These are phyloP conservation scores for Triticum monococcum DNA, from an alignment of 176 grass and related monocot genomes.

Conservation along the genomic window DNA sequence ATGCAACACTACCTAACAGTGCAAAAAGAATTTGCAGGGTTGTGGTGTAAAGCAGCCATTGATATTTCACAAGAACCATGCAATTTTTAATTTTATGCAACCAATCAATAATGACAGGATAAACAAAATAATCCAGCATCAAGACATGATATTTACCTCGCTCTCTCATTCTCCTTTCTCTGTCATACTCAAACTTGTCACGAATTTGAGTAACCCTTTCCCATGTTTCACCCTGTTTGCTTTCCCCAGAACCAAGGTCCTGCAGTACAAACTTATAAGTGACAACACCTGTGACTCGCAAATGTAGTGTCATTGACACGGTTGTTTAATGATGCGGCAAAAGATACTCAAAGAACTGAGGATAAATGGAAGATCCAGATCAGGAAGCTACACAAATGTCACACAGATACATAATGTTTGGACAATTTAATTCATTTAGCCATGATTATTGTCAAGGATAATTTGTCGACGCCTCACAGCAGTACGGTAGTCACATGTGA, in stretches of 20 bases:
- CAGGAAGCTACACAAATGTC: constrained; percentile 1
- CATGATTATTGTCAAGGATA: background rate
- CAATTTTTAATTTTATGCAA: background rate
- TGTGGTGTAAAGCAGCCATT: background rate
- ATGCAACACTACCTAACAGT: background rate
- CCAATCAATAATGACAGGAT: background rate
- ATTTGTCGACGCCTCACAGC: background rate
- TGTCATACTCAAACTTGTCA: constrained; percentile 98
- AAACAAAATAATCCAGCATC: background rate
- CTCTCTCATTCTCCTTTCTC: constrained; percentile 85
- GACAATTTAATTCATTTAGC: background rate
- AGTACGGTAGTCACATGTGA: background rate
- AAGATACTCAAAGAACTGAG: background rate
- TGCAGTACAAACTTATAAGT: constrained; percentile 39
- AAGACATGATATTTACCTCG: constrained; percentile 55
- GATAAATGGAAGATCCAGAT: background rate
- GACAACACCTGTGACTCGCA: background rate
- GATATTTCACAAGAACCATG: background rate
- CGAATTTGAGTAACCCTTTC: constrained; percentile 93
- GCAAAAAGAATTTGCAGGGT: background rate
- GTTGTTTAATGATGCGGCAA: background rate
- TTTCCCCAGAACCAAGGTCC: constrained; percentile 48
- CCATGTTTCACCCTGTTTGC: constrained; percentile 63
- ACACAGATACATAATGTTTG: background rate
- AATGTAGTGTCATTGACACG: background rate